Evolutionary conservation across 2,329 filamentous ascomycete genomes (phyloP).

Genomic region (Colletotrichum cereale): DNA sequence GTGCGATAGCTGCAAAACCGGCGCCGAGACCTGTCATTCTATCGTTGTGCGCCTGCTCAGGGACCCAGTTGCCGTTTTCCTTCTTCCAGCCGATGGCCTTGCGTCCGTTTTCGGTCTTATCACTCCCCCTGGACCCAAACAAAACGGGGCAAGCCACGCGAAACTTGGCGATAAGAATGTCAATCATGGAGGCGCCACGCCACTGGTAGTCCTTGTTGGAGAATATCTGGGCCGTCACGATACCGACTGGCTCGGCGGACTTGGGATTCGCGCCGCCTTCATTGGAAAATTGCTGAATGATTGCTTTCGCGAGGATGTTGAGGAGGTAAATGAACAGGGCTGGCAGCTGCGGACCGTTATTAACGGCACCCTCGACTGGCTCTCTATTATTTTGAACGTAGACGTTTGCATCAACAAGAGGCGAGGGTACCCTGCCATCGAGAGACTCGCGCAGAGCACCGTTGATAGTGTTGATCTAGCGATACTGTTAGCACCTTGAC

Average conservation of each 20-base stretch:
- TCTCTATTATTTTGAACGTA: conserved; percentile 63
- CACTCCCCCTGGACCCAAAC: conserved; percentile 84
- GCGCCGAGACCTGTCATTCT: conserved; percentile 87
- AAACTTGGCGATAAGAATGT: conserved; percentile 89
- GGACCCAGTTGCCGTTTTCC: conserved; percentile 70
- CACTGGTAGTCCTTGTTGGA: conserved; percentile 75
- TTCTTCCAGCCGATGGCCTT: conserved; percentile 80
- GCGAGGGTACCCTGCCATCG: conserved; percentile 63
- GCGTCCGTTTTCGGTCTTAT: conserved; percentile 78
- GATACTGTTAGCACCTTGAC: conserved; percentile 28
- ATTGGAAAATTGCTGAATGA: conserved; percentile 77
- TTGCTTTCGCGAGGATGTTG: conserved; percentile 80
- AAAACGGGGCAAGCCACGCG: conserved; percentile 84
- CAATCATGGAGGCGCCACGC: conserved; percentile 77
- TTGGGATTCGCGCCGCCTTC: conserved; percentile 74
- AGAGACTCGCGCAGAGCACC: conserved; percentile 66
- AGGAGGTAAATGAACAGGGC: conserved; percentile 80
- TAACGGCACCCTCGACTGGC: conserved; percentile 61
- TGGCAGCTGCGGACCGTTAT: conserved; percentile 69
- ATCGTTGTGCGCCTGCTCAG: conserved; percentile 81
- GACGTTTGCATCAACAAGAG: conserved; percentile 64
- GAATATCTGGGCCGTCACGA: conserved; percentile 81
- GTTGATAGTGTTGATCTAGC: conserved; percentile 61
- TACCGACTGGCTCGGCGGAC: conserved; percentile 82
- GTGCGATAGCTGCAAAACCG: conserved; percentile 84